Percentiles rank a stretch among this genome's conserved stretches.
These are phyloP conservation scores for Alternaria burnsii DNA, from an alignment of 2,329 filamentous ascomycete genomes.

Conservation along the genomic window DNA sequence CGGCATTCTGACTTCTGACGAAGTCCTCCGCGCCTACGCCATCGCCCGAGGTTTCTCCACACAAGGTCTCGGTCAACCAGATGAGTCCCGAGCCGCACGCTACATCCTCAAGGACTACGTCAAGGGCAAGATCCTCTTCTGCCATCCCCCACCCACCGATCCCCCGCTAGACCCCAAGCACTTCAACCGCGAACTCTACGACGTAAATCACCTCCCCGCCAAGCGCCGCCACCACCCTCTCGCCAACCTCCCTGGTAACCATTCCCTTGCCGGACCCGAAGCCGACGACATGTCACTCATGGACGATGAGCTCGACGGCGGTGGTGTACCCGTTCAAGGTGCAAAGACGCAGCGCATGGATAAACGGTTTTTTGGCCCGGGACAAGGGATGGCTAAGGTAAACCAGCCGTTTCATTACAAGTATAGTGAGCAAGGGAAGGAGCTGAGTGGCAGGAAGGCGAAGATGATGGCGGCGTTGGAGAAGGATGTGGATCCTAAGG, in stretches of 20 bases:
- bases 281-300: conserved; percentile 53
- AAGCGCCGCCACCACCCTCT: conserved; percentile 75
- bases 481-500: conserved; percentile 82
- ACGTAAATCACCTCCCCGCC: conserved; percentile 79
- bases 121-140: conserved; percentile 91
- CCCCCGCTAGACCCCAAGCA: conserved; percentile 70
- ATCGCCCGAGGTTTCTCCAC: conserved; percentile 90
- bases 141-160: conserved; percentile 80
- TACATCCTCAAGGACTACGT: conserved; percentile 97
- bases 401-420: conserved; percentile 88
- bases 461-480: conserved; percentile 82
- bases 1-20: conserved; percentile 82
- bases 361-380: conserved; percentile 84
- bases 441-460: conserved; percentile 83
- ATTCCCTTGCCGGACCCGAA: conserved; percentile 37
- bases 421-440: conserved; percentile 86
- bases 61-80: conserved; percentile 86
- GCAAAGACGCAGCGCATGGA: conserved; percentile 81
- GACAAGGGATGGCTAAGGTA: conserved; percentile 69
- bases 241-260: conserved; percentile 54
- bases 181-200: conserved; percentile 92
- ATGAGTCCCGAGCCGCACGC: conserved; percentile 89
- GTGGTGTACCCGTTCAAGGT: conserved; percentile 59
- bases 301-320: conserved; percentile 59
- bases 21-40: conserved; percentile 86